Evolutionary conservation across 2,329 filamentous ascomycete genomes (phyloP).

Genomic region (Aspergillus viridinutans): DNA sequence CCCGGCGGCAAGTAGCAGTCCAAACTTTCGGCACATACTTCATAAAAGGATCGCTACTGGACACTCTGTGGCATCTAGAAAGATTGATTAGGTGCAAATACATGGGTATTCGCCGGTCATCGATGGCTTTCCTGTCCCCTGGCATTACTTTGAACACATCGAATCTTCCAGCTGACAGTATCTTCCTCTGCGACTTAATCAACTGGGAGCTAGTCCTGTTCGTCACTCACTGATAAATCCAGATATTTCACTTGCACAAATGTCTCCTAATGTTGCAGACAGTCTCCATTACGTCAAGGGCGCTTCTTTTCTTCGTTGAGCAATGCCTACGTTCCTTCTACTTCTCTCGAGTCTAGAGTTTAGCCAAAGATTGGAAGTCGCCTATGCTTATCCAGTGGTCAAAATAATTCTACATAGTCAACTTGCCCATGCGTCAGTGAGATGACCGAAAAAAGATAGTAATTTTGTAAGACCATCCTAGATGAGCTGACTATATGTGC

Average conservation of each 20-base stretch:
- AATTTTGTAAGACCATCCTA: neutral
- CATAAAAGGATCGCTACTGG: neutral
- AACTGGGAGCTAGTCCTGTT: neutral
- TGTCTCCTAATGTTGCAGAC: neutral
- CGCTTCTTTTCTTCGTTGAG: neutral
- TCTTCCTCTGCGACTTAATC: neutral
- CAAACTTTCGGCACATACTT: neutral
- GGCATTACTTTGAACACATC: neutral
- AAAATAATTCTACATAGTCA: neutral
- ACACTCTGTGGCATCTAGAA: neutral
- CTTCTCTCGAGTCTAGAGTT: neutral
- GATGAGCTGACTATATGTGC: neutral
- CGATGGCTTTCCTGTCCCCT: neutral
- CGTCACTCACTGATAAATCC: neutral
- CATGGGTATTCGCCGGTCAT: neutral
- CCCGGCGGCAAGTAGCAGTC: neutral
- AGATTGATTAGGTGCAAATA: neutral
- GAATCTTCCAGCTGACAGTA: neutral
- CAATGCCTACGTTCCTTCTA: neutral
- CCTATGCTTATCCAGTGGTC: neutral
- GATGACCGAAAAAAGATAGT: neutral
- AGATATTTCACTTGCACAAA: neutral
- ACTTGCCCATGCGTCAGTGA: neutral
- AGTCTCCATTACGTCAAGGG: neutral
- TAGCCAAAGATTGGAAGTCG: neutral